Percentiles rank a stretch among this genome's conserved stretches.
Conservation (phyloP, 257 asterid genomes). For the Petunia axillaris region DNA sequence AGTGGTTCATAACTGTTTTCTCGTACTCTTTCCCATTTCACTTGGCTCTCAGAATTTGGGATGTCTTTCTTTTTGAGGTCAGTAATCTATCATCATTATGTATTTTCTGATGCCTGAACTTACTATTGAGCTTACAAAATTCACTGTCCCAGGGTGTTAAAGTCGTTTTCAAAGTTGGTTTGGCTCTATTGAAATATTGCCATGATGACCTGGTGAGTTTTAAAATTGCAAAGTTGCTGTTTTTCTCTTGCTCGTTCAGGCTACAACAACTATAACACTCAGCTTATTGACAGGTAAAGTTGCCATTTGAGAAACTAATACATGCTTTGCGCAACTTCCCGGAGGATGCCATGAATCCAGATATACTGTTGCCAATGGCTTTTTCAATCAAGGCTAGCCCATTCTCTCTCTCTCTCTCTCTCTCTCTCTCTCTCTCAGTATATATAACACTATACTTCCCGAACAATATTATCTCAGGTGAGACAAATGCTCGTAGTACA, state of each 20-base stretch:
- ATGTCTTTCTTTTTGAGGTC: conserved; percentile 95
- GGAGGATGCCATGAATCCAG: conserved; percentile 94
- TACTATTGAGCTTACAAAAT: conserved; percentile 27
- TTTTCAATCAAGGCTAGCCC: conserved; percentile 75
- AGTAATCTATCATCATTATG: conserved; percentile 33
- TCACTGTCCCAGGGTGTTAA: conserved; percentile 67
- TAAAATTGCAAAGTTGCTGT: conserved; percentile 15
- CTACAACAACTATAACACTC: background rate
- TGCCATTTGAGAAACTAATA: conserved; percentile 93
- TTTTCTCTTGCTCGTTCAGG: conserved; percentile 21
- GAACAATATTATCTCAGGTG: background rate
- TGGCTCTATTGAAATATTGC: conserved; percentile 91
- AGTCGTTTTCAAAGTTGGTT: conserved; percentile 88
- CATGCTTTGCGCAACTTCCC: conserved; percentile 90
- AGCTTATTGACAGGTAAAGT: conserved; percentile 59
- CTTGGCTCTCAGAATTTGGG: conserved; percentile 98
- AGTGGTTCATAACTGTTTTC: conserved; percentile 98
- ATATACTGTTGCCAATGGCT: conserved; percentile 83
- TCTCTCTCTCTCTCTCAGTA: background rate
- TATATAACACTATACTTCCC: background rate
- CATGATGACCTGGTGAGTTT: conserved; percentile 82
- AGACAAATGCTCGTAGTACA: conserved; percentile 9
- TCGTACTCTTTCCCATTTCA: conserved; percentile 96
- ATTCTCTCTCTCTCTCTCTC: conserved; percentile 27
- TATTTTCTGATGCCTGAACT: conserved; percentile 26